Base-by-base conservation (phyloP, 768 basidiomycete species). In the Auricularia heimuer region DNA sequence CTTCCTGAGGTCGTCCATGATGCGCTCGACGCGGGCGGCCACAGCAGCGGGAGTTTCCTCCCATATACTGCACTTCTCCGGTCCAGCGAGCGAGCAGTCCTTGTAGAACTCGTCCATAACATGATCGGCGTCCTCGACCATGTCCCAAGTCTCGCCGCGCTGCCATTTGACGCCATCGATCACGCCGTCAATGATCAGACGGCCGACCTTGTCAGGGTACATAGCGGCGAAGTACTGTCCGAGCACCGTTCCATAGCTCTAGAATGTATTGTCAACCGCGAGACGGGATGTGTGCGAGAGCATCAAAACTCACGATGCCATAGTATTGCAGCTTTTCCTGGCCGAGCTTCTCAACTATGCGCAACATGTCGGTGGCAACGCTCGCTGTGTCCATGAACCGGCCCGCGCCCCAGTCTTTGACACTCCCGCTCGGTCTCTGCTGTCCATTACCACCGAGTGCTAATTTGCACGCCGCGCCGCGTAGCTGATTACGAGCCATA, bases 301-400 rank as follows among this genome's bases (percentile, higher is more conserved):
- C 47, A 1, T 42, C 36, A 2, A 29, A 14, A 60, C 56, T 29
- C 3, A 60, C 56, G 34, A 60, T 34, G 7, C 71, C 70, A 69
- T 68, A 70, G 58, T 72, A 72, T 24, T 65, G 63, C 7, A 72
- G 42, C 39, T 64, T 65, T 11, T 62, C 56, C 44, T 62, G 33
- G 36, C 65, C 65, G 7, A 65, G 62, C 44, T 54, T 54, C 24
- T 39, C 12, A 1, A 65, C 56, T 11, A 65, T 65, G 24, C 21
- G 18, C 21, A 62, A 21, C 39, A 65, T 65, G 36, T 65, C 65
- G 14, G 29, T 36, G 10, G 47, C 65, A 7, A 62, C 61, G 54
- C 34, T 45, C 12, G 61, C 36, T n/a, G 65, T 65, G 39, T 42
- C 36, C 29, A 65, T 61, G 39, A 58, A 36, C 1, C 56, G 56